These are phyloP conservation scores for Pichia norvegensis DNA, from an alignment of 1,139 yeast genomes.

Conservation along the genomic window DNA sequence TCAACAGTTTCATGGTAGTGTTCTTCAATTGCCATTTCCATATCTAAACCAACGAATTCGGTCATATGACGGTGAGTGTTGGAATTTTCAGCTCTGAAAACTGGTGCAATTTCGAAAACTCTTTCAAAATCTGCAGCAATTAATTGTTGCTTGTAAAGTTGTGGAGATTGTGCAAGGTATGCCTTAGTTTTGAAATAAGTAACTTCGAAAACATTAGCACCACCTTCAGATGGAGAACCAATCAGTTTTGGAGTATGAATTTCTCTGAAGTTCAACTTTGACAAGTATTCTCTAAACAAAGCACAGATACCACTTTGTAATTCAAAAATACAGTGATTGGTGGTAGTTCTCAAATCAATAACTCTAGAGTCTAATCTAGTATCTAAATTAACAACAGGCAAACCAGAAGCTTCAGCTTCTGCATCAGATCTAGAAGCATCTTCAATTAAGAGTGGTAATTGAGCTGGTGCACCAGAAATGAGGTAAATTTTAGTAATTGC, in stretches of 20 bases:
- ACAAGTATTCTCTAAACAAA: conserved; percentile 82
- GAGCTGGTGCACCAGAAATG: conserved; percentile 83
- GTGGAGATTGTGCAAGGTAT: conserved; percentile 95
- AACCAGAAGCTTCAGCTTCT: conserved; percentile 85
- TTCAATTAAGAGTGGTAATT: conserved; percentile 87
- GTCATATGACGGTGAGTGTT: conserved; percentile 99
- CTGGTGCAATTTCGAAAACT: conserved; percentile 95
- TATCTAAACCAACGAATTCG: conserved; percentile 92
- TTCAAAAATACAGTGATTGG: conserved; percentile 95
- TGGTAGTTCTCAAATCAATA: conserved; percentile 90
- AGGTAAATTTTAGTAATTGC: conserved; percentile 65
- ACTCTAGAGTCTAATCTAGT: conserved; percentile 93
- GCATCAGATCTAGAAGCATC: conserved; percentile 95
- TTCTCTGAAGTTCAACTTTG: conserved; percentile 65
- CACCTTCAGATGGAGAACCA: conserved; percentile 97
- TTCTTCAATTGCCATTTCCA: conserved; percentile 97
- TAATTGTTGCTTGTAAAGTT: conserved; percentile 93
- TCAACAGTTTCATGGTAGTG: conserved; percentile 95
- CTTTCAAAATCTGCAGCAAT: conserved; percentile 96
- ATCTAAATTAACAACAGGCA: conserved; percentile 92
- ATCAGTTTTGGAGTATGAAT: conserved; percentile 92
- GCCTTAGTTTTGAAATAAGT: conserved; percentile 90
- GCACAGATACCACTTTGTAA: conserved; percentile 85
- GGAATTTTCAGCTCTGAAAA: conserved; percentile 97
- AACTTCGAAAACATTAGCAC: conserved; percentile 91